A percentile compares a stretch with the other conserved stretches of the same genome.
phyloP scores from a whole-genome alignment of 2,329 filamentous ascomycete genomes.

The Coleophoma crateriformis region DNA sequence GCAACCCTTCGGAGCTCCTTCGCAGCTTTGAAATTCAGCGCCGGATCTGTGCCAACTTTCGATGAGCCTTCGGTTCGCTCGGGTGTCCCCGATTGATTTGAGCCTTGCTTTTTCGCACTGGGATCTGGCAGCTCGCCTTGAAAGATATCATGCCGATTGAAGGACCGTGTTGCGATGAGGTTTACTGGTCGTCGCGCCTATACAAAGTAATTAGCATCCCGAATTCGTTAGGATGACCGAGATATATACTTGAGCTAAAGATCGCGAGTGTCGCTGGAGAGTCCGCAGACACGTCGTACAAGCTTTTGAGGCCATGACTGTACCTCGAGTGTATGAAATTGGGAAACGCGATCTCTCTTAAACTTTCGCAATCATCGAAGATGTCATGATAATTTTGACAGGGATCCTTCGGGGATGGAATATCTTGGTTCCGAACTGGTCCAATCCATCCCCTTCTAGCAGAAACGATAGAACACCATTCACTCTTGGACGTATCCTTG shows the following conservation, averaged over 20 bases:
- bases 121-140: conserved; percentile 15
- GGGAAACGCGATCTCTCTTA: neutral
- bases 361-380: neutral
- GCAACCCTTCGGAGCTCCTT: conserved; percentile 7
- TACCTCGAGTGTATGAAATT: neutral
- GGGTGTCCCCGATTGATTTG: conserved; percentile 14
- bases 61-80: conserved; percentile 2
- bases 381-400: neutral
- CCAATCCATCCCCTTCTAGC: too few relatives aligned
- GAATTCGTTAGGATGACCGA: neutral
- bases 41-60: conserved; percentile 1
- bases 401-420: neutral
- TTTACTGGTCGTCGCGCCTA: conserved; percentile 5
- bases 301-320: conserved; percentile 17
- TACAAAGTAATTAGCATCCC: conserved; percentile 5
- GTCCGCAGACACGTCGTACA: conserved; percentile 23
- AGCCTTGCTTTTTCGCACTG: conserved; percentile 11
- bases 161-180: conserved; percentile 12
- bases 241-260: conserved; percentile 10
- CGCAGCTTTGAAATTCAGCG: conserved; percentile 7
- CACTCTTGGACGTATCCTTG: too few relatives aligned
- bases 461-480: too few relatives aligned
- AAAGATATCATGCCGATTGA: conserved; percentile 12
- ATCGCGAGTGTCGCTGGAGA: conserved; percentile 14
- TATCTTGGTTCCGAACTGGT: too few relatives aligned